A percentile compares a stretch with the other conserved stretches of the same genome.
These are phyloP conservation scores for Setaria viridis DNA, from an alignment of 202 grass and related monocot genomes.

Conservation along the genomic window DNA sequence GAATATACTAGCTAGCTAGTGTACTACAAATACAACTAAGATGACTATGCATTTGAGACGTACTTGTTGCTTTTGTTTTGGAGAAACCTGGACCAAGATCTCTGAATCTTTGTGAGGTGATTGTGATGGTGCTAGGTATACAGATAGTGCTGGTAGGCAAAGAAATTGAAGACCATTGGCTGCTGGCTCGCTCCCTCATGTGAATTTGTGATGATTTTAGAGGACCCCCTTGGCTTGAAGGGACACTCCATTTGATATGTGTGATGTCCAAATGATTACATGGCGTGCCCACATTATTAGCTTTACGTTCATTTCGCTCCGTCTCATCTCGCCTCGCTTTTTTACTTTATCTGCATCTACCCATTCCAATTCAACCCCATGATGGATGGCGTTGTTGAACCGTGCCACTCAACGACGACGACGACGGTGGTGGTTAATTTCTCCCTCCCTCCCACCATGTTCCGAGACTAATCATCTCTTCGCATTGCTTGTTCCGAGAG, in stretches of 20 bases:
- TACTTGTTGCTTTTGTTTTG: slow-evolving; percentile 43
- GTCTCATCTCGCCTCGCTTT: neutral
- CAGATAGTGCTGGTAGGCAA: slow-evolving; percentile 9
- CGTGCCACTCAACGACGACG: neutral
- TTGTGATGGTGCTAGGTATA: neutral
- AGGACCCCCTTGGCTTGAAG: slow-evolving; percentile 18
- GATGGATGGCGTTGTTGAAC: slow-evolving; percentile 52
- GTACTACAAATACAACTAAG: neutral
- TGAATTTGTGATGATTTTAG: slow-evolving; percentile 30
- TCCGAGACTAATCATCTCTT: slow-evolving; percentile 53
- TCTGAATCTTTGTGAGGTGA: slow-evolving; percentile 41
- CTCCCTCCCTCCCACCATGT: neutral
- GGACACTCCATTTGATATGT: slow-evolving; percentile 40
- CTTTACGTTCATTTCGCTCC: slow-evolving; percentile 33
- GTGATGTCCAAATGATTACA: slow-evolving; percentile 51
- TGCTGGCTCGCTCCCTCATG: slow-evolving; percentile 31
- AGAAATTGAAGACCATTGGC: slow-evolving; percentile 31
- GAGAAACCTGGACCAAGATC: slow-evolving; percentile 39
- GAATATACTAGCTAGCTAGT: neutral
- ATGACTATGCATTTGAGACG: neutral
- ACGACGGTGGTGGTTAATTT: neutral
- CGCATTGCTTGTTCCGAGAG: slow-evolving; percentile 34
- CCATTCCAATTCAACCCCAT: slow-evolving; percentile 27
- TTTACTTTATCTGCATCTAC: slow-evolving; percentile 1
- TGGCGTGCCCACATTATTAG: slow-evolving; percentile 27